Base-by-base conservation (phyloP, 1,139 yeast genomes). In the Pichia sp. region DNA sequence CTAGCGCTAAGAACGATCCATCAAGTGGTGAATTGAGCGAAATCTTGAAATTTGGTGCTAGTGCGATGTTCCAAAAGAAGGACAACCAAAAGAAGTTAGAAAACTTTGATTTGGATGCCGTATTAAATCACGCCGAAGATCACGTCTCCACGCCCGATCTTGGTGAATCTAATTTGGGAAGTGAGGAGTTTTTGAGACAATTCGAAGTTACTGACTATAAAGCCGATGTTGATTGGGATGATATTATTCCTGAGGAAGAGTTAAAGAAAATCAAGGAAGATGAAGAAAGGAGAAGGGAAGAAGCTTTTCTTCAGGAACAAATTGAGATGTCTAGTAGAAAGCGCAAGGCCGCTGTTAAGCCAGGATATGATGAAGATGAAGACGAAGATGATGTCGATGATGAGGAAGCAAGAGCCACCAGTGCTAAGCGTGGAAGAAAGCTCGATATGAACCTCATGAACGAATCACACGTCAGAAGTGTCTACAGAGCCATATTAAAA, bases 211-310 rank as follows among this genome's bases (percentile, higher is more conserved):
- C 98, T 1, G 98, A 93, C 59, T 93, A 88, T 60, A 93, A 93
- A 61, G 97, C 98, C 0, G 97, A 93, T 58, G 87, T 91, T 41
- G 94, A 87, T 48, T 93, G 99, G 99, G 98, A 93, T 63, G 99
- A 93, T 58, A 93, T 93, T 50, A 93, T 93, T 51, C 99, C 99
- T 1, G 93, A 86, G 47, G 96, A 86, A 35, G 98, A 93, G 59
- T 69, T 93, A 44, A 73, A 77, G 39, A 84, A 84, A 56, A 70
- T 93, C 53, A 91, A 93, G 58, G 95, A 84, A 45, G 95, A 87
- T 42, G 98, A 91, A 53, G 81, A 82, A 66, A 78, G 77, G 56
- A 74, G 84, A 37, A 75, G 80, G 30, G 96, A 91, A 49, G 96
- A 91, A 46, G 81, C 74, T 45, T 88, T 77, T 56, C 70, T 91